phyloP scores from a whole-genome alignment of 1,139 yeast species.

The Blastobotrys arbuscula region DNA sequence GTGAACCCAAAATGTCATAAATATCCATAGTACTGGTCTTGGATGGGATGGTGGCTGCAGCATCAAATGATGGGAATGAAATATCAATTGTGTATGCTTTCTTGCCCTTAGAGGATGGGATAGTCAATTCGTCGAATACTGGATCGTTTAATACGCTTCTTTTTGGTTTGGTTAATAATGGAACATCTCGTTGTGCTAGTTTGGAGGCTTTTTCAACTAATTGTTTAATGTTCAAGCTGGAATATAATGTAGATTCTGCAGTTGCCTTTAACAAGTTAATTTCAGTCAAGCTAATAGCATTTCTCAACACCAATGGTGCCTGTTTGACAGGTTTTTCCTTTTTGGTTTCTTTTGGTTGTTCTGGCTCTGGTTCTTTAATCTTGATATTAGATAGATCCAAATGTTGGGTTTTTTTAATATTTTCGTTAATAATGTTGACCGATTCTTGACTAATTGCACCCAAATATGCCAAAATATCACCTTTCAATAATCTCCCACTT shows the following conservation, averaged over 20 bases:
- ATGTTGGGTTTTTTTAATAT: slow-evolving; percentile 53
- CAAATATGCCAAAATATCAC: slow-evolving; percentile 80
- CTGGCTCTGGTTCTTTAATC: slow-evolving; percentile 31
- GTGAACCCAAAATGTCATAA: slow-evolving; percentile 39
- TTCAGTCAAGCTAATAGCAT: slow-evolving; percentile 21
- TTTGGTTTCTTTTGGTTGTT: slow-evolving; percentile 18
- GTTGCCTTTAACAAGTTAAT: slow-evolving; percentile 23
- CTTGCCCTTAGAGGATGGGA: slow-evolving; percentile 39
- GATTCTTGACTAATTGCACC: slow-evolving; percentile 62
- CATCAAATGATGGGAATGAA: slow-evolving; percentile 34
- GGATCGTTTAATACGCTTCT: slow-evolving; percentile 50
- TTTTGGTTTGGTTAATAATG: slow-evolving; percentile 42
- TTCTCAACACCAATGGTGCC: slow-evolving; percentile 17
- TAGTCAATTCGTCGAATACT: slow-evolving; percentile 58
- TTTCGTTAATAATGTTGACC: slow-evolving; percentile 49
- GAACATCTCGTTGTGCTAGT: slow-evolving; percentile 36
- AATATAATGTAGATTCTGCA: slow-evolving; percentile 31
- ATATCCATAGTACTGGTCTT: slow-evolving; percentile 35
- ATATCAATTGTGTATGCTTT: slow-evolving; percentile 57
- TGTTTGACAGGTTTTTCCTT: slow-evolving; percentile 19
- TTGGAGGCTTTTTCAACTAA: slow-evolving; percentile 38
- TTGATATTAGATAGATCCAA: slow-evolving; percentile 74
- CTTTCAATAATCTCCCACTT: slow-evolving; percentile 77
- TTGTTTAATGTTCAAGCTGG: slow-evolving; percentile 28
- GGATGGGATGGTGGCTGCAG: slow-evolving; percentile 27